Conservation (phyloP, 768 basidiomycete genomes). For the Tylopilus balloui region DNA sequence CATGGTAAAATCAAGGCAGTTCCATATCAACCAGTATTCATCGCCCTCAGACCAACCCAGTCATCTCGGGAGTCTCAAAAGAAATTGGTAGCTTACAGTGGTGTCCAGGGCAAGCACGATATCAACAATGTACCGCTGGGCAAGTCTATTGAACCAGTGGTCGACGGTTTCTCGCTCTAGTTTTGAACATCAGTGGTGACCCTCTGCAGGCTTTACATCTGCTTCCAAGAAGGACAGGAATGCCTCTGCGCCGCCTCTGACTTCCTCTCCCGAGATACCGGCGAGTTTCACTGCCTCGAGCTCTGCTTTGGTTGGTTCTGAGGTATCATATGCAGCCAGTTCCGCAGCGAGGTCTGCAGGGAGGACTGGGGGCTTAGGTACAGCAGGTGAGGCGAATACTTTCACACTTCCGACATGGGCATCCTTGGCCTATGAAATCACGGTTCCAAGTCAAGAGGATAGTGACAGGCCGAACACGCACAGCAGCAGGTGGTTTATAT, state of each 20-base stretch:
- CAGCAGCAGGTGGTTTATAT: constrained; percentile 75
- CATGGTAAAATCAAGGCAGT: background rate
- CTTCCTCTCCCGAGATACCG: constrained; percentile 20
- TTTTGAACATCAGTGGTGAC: constrained; percentile 42
- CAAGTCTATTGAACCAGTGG: constrained; percentile 16
- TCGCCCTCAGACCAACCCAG: background rate
- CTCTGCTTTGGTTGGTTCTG: constrained; percentile 61
- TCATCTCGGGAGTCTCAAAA: background rate
- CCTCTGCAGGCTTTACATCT: constrained; percentile 65
- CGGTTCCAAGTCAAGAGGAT: background rate
- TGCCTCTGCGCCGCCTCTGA: constrained; percentile 55
- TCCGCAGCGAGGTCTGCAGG: constrained; percentile 86
- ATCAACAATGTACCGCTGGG: background rate
- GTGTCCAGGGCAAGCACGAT: background rate
- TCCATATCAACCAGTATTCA: background rate
- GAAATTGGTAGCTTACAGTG: background rate
- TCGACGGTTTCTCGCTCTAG: constrained; percentile 8
- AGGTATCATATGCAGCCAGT: constrained; percentile 77
- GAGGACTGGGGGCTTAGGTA: constrained; percentile 71
- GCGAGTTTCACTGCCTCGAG: constrained; percentile 34
- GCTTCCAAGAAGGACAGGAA: constrained; percentile 80
- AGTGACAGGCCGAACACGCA: constrained; percentile 37
- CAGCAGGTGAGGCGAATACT: constrained; percentile 65
- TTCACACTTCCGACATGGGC: constrained; percentile 89
- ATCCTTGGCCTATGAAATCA: constrained; percentile 64